Evolutionary conservation across 768 basidiomycete genomes (phyloP), one percentile per base, ranked within the genome.

Genomic region (Macrolepiota fuliginosa): DNA sequence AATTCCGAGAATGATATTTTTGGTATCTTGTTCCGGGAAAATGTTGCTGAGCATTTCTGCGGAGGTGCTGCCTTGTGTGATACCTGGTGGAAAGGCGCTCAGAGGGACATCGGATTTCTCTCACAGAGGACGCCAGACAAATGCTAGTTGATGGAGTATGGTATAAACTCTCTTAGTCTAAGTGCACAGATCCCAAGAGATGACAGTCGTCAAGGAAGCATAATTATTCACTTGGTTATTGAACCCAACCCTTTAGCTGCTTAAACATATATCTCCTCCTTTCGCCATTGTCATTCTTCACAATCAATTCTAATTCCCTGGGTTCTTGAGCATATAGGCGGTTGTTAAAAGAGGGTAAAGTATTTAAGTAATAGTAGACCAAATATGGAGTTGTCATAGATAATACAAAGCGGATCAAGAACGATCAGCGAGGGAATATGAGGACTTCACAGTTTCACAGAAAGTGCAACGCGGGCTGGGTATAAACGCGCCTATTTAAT

Each of bases 181-280:
- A n/a, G n/a, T n/a, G n/a, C n/a, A n/a, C n/a, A n/a, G n/a, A n/a
- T n/a, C n/a, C n/a, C n/a, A n/a, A n/a, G n/a, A n/a, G n/a, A n/a
- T n/a, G n/a, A n/a, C n/a, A 5, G 15, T 17, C 11, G 17, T 36
- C 19, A 10, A 11, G 24, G n/a, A 10, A 29, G 29, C 27, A 63
- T 56, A 37, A 22, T 45, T 47, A 32, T 60, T 5, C 46, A 77
- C 81, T 69, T 82, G 80, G 59, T 80, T 82, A 55, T 81, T 81
- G 62, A 82, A 82, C 0, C 80, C 81, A 25, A 78, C 80, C 5
- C 80, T 80, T 52, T 15, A 81, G 71, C 62, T 81, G 81, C 60
- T 71, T 74, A 62, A 80, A 81, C 54, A 74, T 65, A 67, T 74
- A 81, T 68, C 73, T 78, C 35, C 68, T 68, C 11, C 70, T 65